Evolutionary conservation across 164 flowering plant species (phyloP).

Genomic region (Nymphaea colorata): DNA sequence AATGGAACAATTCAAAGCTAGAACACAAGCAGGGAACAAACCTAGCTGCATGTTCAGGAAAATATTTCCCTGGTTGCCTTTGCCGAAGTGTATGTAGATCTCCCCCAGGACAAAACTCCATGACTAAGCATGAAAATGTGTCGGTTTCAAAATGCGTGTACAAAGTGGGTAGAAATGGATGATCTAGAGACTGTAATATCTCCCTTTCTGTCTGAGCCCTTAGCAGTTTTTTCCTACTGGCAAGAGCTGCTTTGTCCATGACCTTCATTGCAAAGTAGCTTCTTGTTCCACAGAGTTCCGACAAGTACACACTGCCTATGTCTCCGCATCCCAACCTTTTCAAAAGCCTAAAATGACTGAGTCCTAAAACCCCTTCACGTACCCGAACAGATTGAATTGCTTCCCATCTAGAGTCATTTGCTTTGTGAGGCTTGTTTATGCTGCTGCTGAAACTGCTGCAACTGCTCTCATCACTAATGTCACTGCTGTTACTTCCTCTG

Average conservation of each 20-base stretch:
- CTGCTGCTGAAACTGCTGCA: constrained; percentile 50
- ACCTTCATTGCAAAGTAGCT: constrained; percentile 71
- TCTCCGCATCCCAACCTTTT: constrained; percentile 71
- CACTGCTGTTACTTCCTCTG: constrained; percentile 71
- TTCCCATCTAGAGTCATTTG: constrained; percentile 71
- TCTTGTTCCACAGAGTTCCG: constrained; percentile 56
- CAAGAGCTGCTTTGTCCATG: constrained; percentile 62
- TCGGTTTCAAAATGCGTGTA: constrained; percentile 83
- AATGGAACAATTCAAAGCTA: too few species aligned
- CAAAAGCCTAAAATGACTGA: constrained; percentile 55
- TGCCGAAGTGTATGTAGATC: constrained; percentile 79
- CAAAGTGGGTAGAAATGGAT: constrained; percentile 77
- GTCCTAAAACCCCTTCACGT: constrained; percentile 40
- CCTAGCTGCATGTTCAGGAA: constrained; percentile 86
- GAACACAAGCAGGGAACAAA: constrained; percentile 7
- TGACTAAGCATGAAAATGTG: constrained; percentile 62
- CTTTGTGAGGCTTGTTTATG: constrained; percentile 64
- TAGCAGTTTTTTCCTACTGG: constrained; percentile 61
- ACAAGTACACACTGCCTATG: constrained; percentile 65
- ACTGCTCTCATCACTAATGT: constrained; percentile 77
- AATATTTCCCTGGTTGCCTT: constrained; percentile 70
- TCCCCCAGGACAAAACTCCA: constrained; percentile 94
- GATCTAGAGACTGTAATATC: constrained; percentile 77
- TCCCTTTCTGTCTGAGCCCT: constrained; percentile 89
- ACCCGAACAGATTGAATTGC: constrained; percentile 56